These are phyloP conservation scores for Phytophthora foliorum DNA, from an alignment of 352 stramenopile species.

Conservation along the genomic window DNA sequence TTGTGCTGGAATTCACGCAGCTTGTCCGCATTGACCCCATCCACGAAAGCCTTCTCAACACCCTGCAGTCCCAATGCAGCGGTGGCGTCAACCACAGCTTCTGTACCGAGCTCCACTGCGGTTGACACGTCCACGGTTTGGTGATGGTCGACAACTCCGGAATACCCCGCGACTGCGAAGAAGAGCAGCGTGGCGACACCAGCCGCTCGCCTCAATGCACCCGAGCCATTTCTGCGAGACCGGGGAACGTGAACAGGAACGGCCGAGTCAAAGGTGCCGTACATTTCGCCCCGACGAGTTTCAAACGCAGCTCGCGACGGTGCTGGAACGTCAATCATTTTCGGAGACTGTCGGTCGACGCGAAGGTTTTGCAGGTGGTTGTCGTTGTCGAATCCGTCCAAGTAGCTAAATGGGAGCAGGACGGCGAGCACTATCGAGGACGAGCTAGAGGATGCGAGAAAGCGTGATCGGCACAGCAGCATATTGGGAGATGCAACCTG, in stretches of 20 bases:
- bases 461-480: constrained; percentile 20
- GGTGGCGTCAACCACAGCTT: neutral
- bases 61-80: neutral
- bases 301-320: constrained; percentile 1
- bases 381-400: constrained; percentile 7
- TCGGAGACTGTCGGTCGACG: neutral
- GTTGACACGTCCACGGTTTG: constrained; percentile 14
- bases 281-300: neutral
- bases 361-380: constrained; percentile 14
- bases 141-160: neutral
- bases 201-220: constrained; percentile 5
- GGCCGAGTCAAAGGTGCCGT: constrained; percentile 19
- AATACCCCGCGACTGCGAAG: constrained; percentile 22
- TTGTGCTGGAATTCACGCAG: constrained; percentile 51
- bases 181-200: constrained; percentile 20
- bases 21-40: constrained; percentile 29
- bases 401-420: constrained; percentile 25
- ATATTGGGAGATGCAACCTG: constrained; percentile 5
- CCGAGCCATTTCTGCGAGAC: neutral
- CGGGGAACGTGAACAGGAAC: neutral
- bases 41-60: constrained; percentile 31
- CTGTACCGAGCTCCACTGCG: neutral
- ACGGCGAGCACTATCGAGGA: constrained; percentile 7
- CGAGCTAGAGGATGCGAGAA: constrained; percentile 9
- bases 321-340: constrained; percentile 16